These are phyloP conservation scores for Salvia rosmarinus DNA, from an alignment of 257 asterid species.

Conservation along the genomic window DNA sequence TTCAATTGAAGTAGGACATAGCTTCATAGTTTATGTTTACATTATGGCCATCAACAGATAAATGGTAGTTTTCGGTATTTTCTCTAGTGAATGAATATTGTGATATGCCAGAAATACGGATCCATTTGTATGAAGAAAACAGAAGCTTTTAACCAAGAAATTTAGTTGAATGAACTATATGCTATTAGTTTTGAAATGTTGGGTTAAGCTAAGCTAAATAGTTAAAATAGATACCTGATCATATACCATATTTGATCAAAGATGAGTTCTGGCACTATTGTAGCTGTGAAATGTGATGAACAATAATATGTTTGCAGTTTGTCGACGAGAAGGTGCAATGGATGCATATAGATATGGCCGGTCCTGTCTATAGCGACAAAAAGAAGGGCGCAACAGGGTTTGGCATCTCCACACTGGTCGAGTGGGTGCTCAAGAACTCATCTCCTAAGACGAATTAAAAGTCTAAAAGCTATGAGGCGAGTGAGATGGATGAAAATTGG, in stretches of 20 bases:
- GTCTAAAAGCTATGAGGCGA: background rate
- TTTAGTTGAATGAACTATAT: background rate
- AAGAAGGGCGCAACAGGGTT: constrained; percentile 87
- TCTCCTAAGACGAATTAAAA: constrained; percentile 21
- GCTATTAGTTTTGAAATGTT: background rate
- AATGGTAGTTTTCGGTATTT: background rate
- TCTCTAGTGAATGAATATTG: background rate
- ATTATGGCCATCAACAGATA: background rate
- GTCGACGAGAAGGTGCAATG: constrained; percentile 94
- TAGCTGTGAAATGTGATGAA: background rate
- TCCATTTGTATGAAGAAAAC: background rate
- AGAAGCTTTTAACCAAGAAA: constrained; percentile 2
- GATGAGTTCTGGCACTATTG: background rate
- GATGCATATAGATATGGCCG: constrained; percentile 98
- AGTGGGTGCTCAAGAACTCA: constrained; percentile 91
- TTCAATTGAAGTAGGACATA: background rate
- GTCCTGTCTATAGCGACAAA: constrained; percentile 86
- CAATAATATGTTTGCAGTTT: constrained; percentile 56
- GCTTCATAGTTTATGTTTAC: background rate
- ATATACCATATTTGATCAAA: background rate
- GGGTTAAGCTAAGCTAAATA: background rate
- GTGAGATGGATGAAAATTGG: background rate
- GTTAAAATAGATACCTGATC: background rate
- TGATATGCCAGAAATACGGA: background rate
- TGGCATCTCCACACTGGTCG: constrained; percentile 80